A percentile compares a stretch with the other conserved stretches of the same genome.
Conservation (phyloP, 2,329 filamentous ascomycete genomes). For the Lasiodiplodia sp. region DNA sequence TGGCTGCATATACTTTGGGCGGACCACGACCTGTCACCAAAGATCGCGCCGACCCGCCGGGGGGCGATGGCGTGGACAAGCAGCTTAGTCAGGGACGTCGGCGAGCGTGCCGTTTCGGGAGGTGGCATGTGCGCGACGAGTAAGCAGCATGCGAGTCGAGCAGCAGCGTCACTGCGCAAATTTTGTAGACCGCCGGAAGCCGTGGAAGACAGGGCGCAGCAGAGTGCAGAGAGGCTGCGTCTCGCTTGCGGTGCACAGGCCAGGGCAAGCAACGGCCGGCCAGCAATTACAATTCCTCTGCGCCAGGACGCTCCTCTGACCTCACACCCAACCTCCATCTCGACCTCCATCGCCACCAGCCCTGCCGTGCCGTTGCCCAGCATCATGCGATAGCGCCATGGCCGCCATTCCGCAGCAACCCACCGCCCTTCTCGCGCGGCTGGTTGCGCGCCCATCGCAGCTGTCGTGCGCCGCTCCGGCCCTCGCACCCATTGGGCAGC, state of each 20-base stretch:
- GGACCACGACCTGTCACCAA: slow-evolving; percentile 3
- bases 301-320: slow-evolving; percentile 12
- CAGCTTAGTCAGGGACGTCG: slow-evolving; percentile 20
- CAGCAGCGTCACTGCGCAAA: not conserved
- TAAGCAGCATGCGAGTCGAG: slow-evolving; percentile 9
- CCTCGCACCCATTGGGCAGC: slow-evolving; percentile 14
- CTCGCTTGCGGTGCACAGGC: slow-evolving; percentile 20
- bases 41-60: slow-evolving; percentile 14
- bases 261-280: not conserved
- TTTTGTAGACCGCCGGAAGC: not conserved
- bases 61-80: slow-evolving; percentile 1
- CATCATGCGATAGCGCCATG: slow-evolving; percentile 20
- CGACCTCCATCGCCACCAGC: not conserved
- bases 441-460: slow-evolving; percentile 2
- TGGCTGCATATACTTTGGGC: slow-evolving; percentile 16
- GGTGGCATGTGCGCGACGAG: slow-evolving; percentile 17
- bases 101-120: slow-evolving; percentile 1
- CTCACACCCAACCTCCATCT: not conserved
- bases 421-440: slow-evolving; percentile 12
- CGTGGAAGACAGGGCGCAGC: slow-evolving; percentile 13
- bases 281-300: slow-evolving; percentile 18
- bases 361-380: not conserved
- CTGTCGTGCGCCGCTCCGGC: not conserved
- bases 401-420: slow-evolving; percentile 2
- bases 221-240: not conserved